phyloP scores from a whole-genome alignment of 495 filamentous ascomycete genomes.

The Platismatia glauca region DNA sequence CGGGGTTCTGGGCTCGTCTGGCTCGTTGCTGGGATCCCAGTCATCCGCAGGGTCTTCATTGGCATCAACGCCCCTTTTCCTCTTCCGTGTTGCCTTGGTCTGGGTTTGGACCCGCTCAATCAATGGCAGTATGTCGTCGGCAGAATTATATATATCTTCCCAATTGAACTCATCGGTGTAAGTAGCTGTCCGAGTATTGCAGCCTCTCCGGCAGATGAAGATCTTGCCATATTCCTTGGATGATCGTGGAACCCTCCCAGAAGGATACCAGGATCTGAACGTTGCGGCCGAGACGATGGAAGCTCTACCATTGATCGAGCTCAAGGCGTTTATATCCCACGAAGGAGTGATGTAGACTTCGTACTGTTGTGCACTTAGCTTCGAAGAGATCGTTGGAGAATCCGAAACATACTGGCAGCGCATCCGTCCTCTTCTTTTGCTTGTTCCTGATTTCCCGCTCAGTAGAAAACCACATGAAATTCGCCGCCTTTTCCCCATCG shows the following conservation, averaged over 20 bases:
- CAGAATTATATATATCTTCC: constrained; percentile 70
- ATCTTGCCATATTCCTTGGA: constrained; percentile 76
- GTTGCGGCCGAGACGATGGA: constrained; percentile 60
- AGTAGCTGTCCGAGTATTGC: constrained; percentile 74
- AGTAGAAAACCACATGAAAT: constrained; percentile 88
- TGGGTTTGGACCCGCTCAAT: constrained; percentile 56
- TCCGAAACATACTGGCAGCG: constrained; percentile 38
- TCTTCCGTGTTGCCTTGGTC: constrained; percentile 63
- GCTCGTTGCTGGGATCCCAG: constrained; percentile 28
- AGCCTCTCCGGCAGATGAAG: constrained; percentile 83
- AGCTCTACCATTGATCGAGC: constrained; percentile 84
- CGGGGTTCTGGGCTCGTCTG: constrained; percentile 46
- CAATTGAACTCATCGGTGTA: constrained; percentile 92
- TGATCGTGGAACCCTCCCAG: constrained; percentile 61
- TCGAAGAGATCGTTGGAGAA: not conserved
- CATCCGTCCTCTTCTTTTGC: constrained; percentile 76
- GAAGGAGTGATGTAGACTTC: constrained; percentile 85
- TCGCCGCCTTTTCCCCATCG: constrained; percentile 53
- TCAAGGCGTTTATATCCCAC: constrained; percentile 77
- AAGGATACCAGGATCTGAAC: constrained; percentile 62
- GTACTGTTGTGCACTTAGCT: constrained; percentile 34
- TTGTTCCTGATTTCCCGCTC: constrained; percentile 78
- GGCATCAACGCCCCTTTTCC: constrained; percentile 34
- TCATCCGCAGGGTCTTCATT: constrained; percentile 39
- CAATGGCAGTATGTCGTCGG: constrained; percentile 53